These are phyloP conservation scores for Cucumis hystrix DNA, from an alignment of 306 rosid genomes.

Conservation along the genomic window DNA sequence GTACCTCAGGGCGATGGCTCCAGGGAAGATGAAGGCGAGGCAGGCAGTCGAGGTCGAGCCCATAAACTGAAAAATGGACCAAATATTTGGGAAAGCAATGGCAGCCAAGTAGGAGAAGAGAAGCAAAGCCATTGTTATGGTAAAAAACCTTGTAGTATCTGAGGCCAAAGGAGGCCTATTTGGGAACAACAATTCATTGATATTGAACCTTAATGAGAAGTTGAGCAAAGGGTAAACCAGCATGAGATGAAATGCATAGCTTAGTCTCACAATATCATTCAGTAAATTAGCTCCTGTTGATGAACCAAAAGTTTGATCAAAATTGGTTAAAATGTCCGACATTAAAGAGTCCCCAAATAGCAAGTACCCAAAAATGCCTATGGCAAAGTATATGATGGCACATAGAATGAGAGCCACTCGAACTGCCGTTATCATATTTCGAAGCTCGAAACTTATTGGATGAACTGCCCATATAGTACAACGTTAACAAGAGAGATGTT, in stretches of 20 bases:
- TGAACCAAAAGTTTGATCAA: conserved; percentile 47
- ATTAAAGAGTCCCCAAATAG: conserved; percentile 72
- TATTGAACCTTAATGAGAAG: conserved; percentile 70
- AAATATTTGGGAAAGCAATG: conserved; percentile 70
- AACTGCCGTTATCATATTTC: conserved; percentile 55
- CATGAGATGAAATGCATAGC: conserved; percentile 85
- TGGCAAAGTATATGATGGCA: conserved; percentile 45
- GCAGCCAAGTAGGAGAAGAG: conserved; percentile 59
- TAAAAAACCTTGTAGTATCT: conserved; percentile 59
- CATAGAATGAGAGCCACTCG: conserved; percentile 53
- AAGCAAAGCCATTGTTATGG: conserved; percentile 37
- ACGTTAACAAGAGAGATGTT: background rate
- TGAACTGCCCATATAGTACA: conserved; percentile 40
- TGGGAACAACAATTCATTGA: conserved; percentile 73
- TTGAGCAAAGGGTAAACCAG: conserved; percentile 74
- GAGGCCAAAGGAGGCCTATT: conserved; percentile 32
- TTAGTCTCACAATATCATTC: conserved; percentile 50
- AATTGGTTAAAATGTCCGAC: conserved; percentile 68
- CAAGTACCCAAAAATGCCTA: conserved; percentile 78
- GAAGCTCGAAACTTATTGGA: conserved; percentile 76
- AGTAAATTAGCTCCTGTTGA: conserved; percentile 34
- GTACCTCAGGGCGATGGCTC: conserved; percentile 62
- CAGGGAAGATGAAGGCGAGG: conserved; percentile 90
- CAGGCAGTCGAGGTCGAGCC: conserved; percentile 73
- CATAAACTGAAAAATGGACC: conserved; percentile 79